These are phyloP conservation scores for Calvatia gigantea DNA, from an alignment of 768 basidiomycete genomes.

Conservation along the genomic window DNA sequence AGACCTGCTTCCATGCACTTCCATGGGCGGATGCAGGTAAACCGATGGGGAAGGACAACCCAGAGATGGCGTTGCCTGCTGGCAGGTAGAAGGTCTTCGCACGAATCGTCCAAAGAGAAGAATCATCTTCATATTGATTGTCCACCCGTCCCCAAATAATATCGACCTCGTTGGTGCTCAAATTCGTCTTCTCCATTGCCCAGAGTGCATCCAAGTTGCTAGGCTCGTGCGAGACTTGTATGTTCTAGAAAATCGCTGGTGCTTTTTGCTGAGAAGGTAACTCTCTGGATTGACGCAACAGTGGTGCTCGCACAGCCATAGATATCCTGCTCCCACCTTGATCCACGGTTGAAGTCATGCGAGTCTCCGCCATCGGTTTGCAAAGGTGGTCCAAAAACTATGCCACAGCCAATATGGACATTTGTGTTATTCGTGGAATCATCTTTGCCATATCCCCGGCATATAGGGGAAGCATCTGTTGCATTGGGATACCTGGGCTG, in stretches of 20 bases:
- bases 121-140: conserved; percentile 7
- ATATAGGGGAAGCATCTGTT: neutral
- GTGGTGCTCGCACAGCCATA: conserved; percentile 19
- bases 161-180: neutral
- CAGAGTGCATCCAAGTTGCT: neutral
- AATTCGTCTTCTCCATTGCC: conserved; percentile 3
- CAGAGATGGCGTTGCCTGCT: neutral
- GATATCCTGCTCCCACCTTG: conserved; percentile 19
- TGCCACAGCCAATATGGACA: conserved; percentile 18
- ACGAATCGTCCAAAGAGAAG: conserved; percentile 6
- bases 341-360: conserved; percentile 10
- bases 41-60: neutral
- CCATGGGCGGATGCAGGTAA: neutral
- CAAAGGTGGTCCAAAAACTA: conserved; percentile 17
- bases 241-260: neutral
- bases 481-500: conserved; percentile 3
- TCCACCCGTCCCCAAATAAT: conserved; percentile 6
- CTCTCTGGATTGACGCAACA: conserved; percentile 4
- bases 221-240: neutral
- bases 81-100: conserved; percentile 2
- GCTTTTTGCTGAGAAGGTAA: conserved; percentile 2
- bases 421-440: conserved; percentile 20
- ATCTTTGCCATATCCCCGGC: conserved; percentile 17
- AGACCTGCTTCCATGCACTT: neutral
- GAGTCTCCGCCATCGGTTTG: conserved; percentile 20